Conservation (phyloP, 805 yeast species). For the Ogataea salicorniae region DNA sequence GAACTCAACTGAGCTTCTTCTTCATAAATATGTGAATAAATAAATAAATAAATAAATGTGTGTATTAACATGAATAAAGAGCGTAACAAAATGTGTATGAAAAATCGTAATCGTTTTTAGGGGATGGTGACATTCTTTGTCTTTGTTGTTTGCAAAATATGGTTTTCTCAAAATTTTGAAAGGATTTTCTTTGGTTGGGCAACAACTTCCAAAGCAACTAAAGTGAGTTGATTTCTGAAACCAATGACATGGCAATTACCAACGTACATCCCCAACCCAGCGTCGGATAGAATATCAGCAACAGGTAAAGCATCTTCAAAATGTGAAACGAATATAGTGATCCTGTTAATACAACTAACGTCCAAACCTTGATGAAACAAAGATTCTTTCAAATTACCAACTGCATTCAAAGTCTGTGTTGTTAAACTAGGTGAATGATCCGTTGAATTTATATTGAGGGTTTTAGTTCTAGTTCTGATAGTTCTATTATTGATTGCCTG, state of each 20-base stretch:
- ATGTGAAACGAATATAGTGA: neutral
- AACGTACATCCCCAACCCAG: slow-evolving; percentile 9
- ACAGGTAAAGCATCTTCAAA: slow-evolving; percentile 8
- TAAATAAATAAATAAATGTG: too few species aligned
- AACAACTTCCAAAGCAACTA: slow-evolving; percentile 41
- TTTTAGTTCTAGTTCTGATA: neutral
- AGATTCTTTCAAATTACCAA: too few species aligned
- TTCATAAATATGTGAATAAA: too few species aligned
- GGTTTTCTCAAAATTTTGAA: neutral
- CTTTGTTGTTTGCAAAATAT: too few species aligned
- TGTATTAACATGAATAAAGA: neutral
- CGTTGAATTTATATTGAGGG: neutral
- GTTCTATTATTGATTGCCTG: neutral
- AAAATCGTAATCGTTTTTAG: neutral
- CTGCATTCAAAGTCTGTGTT: too few species aligned
- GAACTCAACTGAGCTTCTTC: too few species aligned
- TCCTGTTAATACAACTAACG: neutral
- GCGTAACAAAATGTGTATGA: neutral
- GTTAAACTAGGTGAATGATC: neutral
- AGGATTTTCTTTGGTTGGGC: slow-evolving; percentile 23
- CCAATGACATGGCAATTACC: slow-evolving; percentile 28
- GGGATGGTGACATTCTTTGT: too few species aligned
- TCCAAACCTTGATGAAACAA: neutral
- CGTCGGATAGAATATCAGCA: slow-evolving; percentile 4
- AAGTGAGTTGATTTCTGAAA: slow-evolving; percentile 37